phyloP scores from a whole-genome alignment of 1,284 basidiomycete species.

The Papiliotrema fonsecae region DNA sequence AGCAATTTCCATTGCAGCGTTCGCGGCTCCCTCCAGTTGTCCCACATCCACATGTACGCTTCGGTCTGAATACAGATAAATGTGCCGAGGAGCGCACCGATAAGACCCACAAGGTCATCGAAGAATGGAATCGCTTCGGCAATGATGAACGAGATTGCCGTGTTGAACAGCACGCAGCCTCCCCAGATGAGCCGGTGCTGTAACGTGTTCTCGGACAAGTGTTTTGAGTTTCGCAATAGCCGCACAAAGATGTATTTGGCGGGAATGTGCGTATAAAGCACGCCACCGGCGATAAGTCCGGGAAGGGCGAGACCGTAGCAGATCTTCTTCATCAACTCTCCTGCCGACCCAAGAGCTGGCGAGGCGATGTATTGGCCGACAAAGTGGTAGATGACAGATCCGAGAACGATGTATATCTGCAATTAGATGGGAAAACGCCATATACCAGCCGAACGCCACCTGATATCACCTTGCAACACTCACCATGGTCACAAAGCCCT shows the following conservation, averaged over 20 bases:
- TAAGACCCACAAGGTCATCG: slow-evolving; percentile 19
- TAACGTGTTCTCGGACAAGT: slow-evolving; percentile 57
- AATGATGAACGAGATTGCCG: slow-evolving; percentile 13
- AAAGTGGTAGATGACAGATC: slow-evolving; percentile 27
- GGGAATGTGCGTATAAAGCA: slow-evolving; percentile 34
- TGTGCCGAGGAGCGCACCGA: slow-evolving; percentile 25
- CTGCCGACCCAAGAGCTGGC: slow-evolving; percentile 48
- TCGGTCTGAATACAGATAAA: slow-evolving; percentile 7
- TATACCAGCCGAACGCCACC: slow-evolving; percentile 11
- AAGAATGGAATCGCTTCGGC: slow-evolving; percentile 23
- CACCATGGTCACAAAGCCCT: slow-evolving; percentile 33
- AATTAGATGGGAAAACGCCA: background rate
- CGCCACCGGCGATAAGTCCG: slow-evolving; percentile 27
- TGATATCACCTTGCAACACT: too few relatives aligned
- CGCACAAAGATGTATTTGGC: slow-evolving; percentile 55
- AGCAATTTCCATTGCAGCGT: slow-evolving; percentile 14
- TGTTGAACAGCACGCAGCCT: slow-evolving; percentile 7
- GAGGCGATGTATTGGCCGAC: slow-evolving; percentile 44
- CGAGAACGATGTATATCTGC: slow-evolving; percentile 12
- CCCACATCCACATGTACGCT: slow-evolving; percentile 28
- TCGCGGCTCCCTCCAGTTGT: slow-evolving; percentile 21
- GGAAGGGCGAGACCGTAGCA: slow-evolving; percentile 42
- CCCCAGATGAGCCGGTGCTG: slow-evolving; percentile 59
- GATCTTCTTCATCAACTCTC: slow-evolving; percentile 39
- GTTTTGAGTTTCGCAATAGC: slow-evolving; percentile 55